These are phyloP conservation scores for Solanum sitiens DNA, from an alignment of 257 asterid species.

Conservation along the genomic window DNA sequence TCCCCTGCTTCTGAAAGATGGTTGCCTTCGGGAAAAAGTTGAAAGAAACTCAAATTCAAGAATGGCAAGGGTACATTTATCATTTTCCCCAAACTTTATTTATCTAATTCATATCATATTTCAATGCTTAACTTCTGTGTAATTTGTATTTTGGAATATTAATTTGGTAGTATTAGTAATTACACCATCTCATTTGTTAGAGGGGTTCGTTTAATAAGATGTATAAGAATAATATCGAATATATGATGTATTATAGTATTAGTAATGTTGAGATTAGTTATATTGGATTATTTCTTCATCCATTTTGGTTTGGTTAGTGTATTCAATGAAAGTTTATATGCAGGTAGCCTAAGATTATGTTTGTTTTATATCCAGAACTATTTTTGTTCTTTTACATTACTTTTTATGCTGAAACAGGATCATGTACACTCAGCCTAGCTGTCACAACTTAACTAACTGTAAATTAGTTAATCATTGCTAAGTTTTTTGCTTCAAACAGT, in stretches of 20 bases:
- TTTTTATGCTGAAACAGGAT: not conserved
- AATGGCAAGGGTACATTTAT: slow-evolving; percentile 74
- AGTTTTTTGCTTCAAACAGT: not conserved
- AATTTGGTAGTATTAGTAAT: not conserved
- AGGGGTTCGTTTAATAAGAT: not conserved
- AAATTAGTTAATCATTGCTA: not conserved
- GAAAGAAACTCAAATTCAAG: slow-evolving; percentile 78
- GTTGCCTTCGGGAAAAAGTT: slow-evolving; percentile 85
- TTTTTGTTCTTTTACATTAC: not conserved
- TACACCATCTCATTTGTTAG: not conserved
- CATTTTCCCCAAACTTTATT: not conserved
- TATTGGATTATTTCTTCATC: not conserved
- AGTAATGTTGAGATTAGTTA: not conserved
- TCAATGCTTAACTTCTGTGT: not conserved
- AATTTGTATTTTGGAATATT: not conserved
- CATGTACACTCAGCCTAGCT: not conserved
- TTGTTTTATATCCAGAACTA: not conserved
- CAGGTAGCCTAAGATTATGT: not conserved
- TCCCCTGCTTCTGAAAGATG: slow-evolving; percentile 30
- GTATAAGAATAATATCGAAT: not conserved
- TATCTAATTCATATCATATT: not conserved
- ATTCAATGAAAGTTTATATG: not conserved
- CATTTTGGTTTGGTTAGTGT: not conserved
- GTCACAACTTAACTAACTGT: not conserved
- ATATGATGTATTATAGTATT: not conserved